These are phyloP conservation scores for Ramicandelaber brevisporus DNA, from an alignment of 192 early-diverging fungal species.

Conservation along the genomic window DNA sequence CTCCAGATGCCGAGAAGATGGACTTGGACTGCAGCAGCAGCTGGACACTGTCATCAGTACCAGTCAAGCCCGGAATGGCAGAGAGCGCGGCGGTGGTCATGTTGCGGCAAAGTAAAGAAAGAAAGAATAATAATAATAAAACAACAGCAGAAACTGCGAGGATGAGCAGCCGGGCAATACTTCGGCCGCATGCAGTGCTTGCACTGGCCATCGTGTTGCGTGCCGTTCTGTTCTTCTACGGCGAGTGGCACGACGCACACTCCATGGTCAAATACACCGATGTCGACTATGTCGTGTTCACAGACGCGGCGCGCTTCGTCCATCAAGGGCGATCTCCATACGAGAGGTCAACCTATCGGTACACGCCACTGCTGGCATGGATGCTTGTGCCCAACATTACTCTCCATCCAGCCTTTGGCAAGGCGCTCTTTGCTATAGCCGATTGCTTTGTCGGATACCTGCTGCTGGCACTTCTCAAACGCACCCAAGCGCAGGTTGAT, in stretches of 20 bases:
- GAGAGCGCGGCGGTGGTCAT: background rate
- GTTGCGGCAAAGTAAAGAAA: background rate
- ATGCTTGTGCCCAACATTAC: conserved; percentile 63
- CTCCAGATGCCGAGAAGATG: background rate
- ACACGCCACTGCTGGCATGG: conserved; percentile 87
- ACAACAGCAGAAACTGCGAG: too few species aligned
- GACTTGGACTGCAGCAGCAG: too few species aligned
- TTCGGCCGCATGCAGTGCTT: too few species aligned
- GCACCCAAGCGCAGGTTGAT: conserved; percentile 20
- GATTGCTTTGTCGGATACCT: conserved; percentile 57
- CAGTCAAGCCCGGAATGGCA: background rate
- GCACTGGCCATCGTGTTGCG: too few species aligned
- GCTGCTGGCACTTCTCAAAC: conserved; percentile 16
- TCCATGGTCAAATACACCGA: conserved; percentile 94
- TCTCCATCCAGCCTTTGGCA: conserved; percentile 55
- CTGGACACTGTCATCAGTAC: background rate
- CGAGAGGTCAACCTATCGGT: conserved; percentile 78
- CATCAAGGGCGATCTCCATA: conserved; percentile 54
- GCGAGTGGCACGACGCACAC: conserved; percentile 66
- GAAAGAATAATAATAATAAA: background rate
- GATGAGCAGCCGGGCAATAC: too few species aligned
- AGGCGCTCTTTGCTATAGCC: conserved; percentile 65
- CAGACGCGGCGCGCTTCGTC: conserved; percentile 71
- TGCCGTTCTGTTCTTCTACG: conserved; percentile 46
- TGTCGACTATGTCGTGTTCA: conserved; percentile 91